These are phyloP conservation scores for Sclerotinia nivalis DNA, from an alignment of 2,329 filamentous ascomycete genomes.

Conservation along the genomic window DNA sequence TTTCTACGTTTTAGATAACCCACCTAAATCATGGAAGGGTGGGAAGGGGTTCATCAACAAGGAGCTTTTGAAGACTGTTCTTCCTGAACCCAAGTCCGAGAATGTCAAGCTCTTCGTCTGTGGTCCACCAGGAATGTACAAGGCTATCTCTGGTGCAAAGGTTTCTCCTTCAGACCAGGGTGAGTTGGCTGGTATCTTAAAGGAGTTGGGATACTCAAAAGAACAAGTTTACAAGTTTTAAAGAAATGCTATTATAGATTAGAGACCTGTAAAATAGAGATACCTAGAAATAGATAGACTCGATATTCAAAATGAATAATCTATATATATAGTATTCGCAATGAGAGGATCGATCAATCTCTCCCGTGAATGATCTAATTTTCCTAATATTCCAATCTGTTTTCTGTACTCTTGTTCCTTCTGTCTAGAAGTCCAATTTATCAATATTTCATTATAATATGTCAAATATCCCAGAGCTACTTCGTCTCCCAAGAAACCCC, in stretches of 20 bases:
- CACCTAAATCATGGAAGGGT: constrained; percentile 73
- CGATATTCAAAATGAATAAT: not conserved
- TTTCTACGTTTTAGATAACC: constrained; percentile 91
- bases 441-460: not conserved
- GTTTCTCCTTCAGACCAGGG: constrained; percentile 92
- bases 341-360: too few relatives aligned
- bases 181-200: constrained; percentile 74
- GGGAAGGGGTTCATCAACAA: constrained; percentile 82
- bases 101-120: constrained; percentile 98
- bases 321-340: not conserved
- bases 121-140: constrained; percentile 90
- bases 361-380: not conserved
- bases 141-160: constrained; percentile 87
- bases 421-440: not conserved
- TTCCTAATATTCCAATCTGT: not conserved
- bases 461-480: not conserved
- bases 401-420: not conserved
- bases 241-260: not conserved
- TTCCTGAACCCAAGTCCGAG: constrained; percentile 86
- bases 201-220: constrained; percentile 79
- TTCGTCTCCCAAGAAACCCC: not conserved
- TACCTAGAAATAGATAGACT: constrained; percentile 6
- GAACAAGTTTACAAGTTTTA: constrained; percentile 98
- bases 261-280: constrained; percentile 21
- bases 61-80: constrained; percentile 90